phyloP scores from a whole-genome alignment of 78 protist genomes.

The Cavenderia fasciculata region DNA sequence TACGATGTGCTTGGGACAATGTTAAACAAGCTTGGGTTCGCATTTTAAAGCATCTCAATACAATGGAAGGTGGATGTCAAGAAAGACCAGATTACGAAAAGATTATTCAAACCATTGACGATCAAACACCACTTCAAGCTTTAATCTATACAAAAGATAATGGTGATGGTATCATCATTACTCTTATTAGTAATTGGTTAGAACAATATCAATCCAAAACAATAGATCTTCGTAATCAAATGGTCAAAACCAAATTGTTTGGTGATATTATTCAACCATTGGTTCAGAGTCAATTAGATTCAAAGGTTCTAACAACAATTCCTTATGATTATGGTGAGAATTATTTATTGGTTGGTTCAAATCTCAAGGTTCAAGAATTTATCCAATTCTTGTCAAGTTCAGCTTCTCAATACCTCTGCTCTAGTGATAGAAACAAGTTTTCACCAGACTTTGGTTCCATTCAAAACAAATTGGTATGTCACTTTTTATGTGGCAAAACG shows the following conservation, averaged over 20 bases:
- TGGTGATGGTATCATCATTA: conserved; percentile 9
- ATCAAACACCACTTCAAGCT: background rate
- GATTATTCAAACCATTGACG: background rate
- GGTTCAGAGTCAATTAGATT: background rate
- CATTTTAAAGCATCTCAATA: background rate
- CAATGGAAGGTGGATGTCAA: background rate
- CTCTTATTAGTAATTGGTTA: conserved; percentile 34
- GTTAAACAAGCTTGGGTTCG: background rate
- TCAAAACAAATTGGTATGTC: conserved; percentile 3
- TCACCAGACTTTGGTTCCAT: background rate
- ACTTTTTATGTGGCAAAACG: background rate
- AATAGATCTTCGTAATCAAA: background rate
- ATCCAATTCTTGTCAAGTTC: background rate
- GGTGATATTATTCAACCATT: background rate
- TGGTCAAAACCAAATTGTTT: background rate
- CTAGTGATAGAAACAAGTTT: background rate
- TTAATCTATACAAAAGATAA: background rate
- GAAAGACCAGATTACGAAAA: background rate
- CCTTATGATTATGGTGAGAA: conserved; percentile 12
- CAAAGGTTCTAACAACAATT: background rate
- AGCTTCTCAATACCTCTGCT: background rate
- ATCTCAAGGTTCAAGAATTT: background rate
- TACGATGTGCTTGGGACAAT: background rate
- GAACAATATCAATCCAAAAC: background rate
- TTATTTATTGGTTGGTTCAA: background rate